These are phyloP conservation scores for Houttuynia cordata DNA, from an alignment of 164 flowering plant species.

Conservation along the genomic window DNA sequence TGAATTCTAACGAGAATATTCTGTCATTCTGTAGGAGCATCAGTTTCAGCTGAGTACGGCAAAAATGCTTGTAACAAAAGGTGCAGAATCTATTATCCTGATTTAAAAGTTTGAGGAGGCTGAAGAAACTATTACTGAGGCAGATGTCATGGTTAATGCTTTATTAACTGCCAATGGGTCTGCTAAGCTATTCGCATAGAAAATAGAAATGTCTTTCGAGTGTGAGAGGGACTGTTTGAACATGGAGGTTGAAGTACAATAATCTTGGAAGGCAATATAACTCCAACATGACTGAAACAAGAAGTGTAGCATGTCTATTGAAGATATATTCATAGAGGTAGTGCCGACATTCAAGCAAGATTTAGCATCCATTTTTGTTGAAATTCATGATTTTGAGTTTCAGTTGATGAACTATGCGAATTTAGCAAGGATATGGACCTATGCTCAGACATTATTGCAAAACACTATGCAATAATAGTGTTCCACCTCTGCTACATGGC, in stretches of 20 bases:
- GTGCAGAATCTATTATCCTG: constrained; percentile 56
- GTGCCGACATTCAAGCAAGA: constrained; percentile 23
- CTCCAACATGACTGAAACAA: constrained; percentile 25
- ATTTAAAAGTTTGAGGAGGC: constrained; percentile 72
- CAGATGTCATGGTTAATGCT: constrained; percentile 69
- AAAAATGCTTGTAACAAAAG: constrained; percentile 38
- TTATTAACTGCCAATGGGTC: constrained; percentile 61
- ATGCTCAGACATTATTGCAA: constrained; percentile 73
- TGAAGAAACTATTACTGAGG: constrained; percentile 66
- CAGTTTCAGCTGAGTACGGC: constrained; percentile 55
- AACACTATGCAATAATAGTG: constrained; percentile 76
- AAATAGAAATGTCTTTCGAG: constrained; percentile 16
- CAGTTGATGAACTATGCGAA: constrained; percentile 29
- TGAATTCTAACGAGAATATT: background rate
- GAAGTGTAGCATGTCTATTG: constrained; percentile 33
- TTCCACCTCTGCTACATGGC: constrained; percentile 89
- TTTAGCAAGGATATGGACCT: constrained; percentile 44
- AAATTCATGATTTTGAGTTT: constrained; percentile 38
- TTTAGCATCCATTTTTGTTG: constrained; percentile 29
- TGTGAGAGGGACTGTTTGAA: constrained; percentile 30
- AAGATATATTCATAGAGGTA: constrained; percentile 27
- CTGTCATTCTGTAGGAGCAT: constrained; percentile 29
- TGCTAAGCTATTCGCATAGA: constrained; percentile 63
- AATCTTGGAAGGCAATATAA: constrained; percentile 33
- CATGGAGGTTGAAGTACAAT: constrained; percentile 32